Evolutionary conservation across 73 alveolate genomes (phyloP), one percentile per base, ranked within the genome.

Genomic region (Durusdinium trenchii): DNA sequence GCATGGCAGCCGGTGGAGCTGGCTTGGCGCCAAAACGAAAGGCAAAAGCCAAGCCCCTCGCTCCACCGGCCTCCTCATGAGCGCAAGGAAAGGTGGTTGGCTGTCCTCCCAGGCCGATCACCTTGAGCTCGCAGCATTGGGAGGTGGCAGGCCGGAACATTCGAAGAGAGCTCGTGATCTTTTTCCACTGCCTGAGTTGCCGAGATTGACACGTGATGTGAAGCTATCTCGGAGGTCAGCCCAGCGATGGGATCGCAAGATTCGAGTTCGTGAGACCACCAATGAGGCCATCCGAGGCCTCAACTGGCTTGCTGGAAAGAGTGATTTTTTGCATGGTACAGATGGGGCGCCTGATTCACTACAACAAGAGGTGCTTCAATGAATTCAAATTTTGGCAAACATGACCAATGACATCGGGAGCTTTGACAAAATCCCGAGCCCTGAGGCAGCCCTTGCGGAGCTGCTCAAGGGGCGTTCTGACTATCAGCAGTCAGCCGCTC

Each of bases 171-270:
- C 32, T 38, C 52, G 83, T 20, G 95, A 57, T 42, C 38, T 75
- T 5, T 89, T 64, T 36, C 96, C 96, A 3, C 43, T 89, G 71
- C 96, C 96, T 40, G 9, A 23, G 40, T 51, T 52, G 32, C 73
- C 42, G 38, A 40, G 32, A 71, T 9, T 54, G 28, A 54, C 9
- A 20, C 64, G 20, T n/a, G n/a, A n/a, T n/a, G n/a, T n/a, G 64
- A 20, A 20, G 28, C 64, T 54, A 9, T 12, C 28, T 20, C 64
- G 64, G 64, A 54, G 64, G 64, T 54, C 64, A 54, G 64, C 64
- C 20, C 64, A 54, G 64, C 28, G 64, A 20, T 54, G 64, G 64
- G 64, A 9, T 9, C 64, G 64, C 64, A 54, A 54, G 64, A 54
- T 20, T 9, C 64, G 20, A 54, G 64, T 20, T n/a, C n/a, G n/a